These are phyloP conservation scores for Leccinum barrowsii DNA, from an alignment of 768 basidiomycete species.

Conservation along the genomic window DNA sequence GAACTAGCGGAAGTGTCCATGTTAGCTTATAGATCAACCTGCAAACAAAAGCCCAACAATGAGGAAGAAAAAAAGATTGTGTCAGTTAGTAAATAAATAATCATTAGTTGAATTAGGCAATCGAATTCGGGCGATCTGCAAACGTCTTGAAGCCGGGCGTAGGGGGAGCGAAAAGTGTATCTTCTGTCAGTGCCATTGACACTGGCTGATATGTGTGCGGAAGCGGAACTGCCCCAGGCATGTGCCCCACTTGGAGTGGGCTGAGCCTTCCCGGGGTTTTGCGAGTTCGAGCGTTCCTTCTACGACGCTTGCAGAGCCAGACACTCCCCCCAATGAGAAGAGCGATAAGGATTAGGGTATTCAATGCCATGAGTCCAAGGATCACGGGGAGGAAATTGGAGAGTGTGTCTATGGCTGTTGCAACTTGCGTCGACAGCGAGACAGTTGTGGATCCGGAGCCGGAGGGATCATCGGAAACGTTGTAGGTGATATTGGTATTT, in stretches of 20 bases:
- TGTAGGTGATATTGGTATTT: slow-evolving; percentile 66
- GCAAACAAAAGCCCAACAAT: slow-evolving; percentile 5
- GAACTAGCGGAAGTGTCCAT: slow-evolving; percentile 9
- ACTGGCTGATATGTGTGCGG: slow-evolving; percentile 69
- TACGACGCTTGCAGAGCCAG: slow-evolving; percentile 49
- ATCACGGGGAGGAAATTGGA: slow-evolving; percentile 67
- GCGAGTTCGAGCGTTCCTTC: slow-evolving; percentile 34
- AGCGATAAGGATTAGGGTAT: slow-evolving; percentile 63
- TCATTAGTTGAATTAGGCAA: slow-evolving; percentile 29
- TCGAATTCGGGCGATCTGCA: slow-evolving; percentile 41
- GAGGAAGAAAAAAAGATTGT: not conserved
- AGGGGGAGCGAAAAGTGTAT: slow-evolving; percentile 51
- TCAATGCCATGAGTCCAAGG: slow-evolving; percentile 73
- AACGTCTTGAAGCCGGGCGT: slow-evolving; percentile 52
- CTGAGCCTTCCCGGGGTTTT: slow-evolving; percentile 45
- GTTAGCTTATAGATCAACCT: not conserved
- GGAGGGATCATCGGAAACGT: slow-evolving; percentile 41
- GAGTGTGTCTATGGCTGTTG: slow-evolving; percentile 58
- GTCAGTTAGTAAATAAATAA: not conserved
- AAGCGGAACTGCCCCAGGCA: slow-evolving; percentile 26
- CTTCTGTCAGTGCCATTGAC: slow-evolving; percentile 47
- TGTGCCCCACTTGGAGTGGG: slow-evolving; percentile 54
- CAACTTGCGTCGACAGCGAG: slow-evolving; percentile 55
- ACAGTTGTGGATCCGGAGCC: slow-evolving; percentile 47
- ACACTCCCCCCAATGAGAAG: slow-evolving; percentile 53